Evolutionary conservation across 192 early-diverging fungal species (phyloP).

Genomic region (Umbelopsis vinacea): DNA sequence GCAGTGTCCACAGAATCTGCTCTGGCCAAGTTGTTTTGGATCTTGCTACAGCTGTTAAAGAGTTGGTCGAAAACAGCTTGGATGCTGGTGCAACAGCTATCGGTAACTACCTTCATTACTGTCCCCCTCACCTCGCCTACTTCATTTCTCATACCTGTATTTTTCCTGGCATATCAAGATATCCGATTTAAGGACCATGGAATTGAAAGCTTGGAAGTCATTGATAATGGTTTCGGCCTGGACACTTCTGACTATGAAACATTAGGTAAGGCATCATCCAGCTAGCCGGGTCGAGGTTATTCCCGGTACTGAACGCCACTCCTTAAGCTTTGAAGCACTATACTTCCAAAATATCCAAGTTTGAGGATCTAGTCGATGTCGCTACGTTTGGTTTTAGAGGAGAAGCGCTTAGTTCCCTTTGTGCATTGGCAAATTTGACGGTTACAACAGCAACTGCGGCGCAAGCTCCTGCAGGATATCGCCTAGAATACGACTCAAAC

Average conservation of each 20-base stretch:
- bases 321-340: slow-evolving; percentile 77
- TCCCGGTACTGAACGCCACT: neutral
- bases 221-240: slow-evolving; percentile 92
- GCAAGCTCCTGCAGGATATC: slow-evolving; percentile 57
- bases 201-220: slow-evolving; percentile 67
- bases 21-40: slow-evolving; percentile 90
- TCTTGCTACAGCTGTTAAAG: slow-evolving; percentile 85
- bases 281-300: too few species aligned
- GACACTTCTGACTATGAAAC: slow-evolving; percentile 57
- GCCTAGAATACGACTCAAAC: slow-evolving; percentile 68
- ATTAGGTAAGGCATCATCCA: slow-evolving; percentile 58
- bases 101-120: slow-evolving; percentile 37
- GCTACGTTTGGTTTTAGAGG: slow-evolving; percentile 91
- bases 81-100: slow-evolving; percentile 86
- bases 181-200: slow-evolving; percentile 84
- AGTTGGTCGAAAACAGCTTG: slow-evolving; percentile 92
- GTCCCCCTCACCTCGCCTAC: neutral
- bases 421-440: slow-evolving; percentile 69
- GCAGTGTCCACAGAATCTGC: slow-evolving; percentile 79
- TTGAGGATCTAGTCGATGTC: slow-evolving; percentile 79
- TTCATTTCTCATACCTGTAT: neutral
- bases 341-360: slow-evolving; percentile 83
- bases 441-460: slow-evolving; percentile 72
- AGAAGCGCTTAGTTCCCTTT: slow-evolving; percentile 91
- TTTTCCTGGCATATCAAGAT: slow-evolving; percentile 45